These are phyloP conservation scores for Letharia columbiana DNA, from an alignment of 495 filamentous ascomycete genomes.

Conservation along the genomic window DNA sequence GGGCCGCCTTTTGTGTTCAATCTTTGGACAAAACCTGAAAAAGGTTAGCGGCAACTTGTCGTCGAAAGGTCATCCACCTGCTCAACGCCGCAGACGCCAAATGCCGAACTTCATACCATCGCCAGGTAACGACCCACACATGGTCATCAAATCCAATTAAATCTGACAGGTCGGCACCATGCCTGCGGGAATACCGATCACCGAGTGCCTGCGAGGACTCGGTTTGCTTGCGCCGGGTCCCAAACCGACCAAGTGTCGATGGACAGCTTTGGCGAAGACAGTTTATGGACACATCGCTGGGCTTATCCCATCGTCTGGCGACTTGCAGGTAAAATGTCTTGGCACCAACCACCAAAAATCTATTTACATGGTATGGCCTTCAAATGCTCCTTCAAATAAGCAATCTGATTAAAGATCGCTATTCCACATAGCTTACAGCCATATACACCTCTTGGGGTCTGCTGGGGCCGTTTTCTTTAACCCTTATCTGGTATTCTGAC, in stretches of 20 bases:
- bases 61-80: no score
- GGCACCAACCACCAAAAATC: no score
- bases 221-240: not conserved
- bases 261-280: not conserved
- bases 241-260: no score
- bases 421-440: not conserved
- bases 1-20: no score
- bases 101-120: not conserved
- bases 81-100: no score
- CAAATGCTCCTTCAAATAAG: no score
- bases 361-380: no score
- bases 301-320: no score
- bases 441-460: not conserved
- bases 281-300: not conserved
- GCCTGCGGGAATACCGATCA: not conserved
- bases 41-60: no score
- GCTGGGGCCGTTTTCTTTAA: not conserved
- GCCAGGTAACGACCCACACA: not conserved
- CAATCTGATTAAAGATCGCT: not conserved
- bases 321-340: no score
- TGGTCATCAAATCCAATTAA: not conserved
- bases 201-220: not conserved
- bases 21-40: no score
- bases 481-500: not conserved
- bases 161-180: not conserved